Percentiles rank a stretch among this genome's conserved stretches.
Evolutionary conservation across 2,329 filamentous ascomycete species (phyloP).

Genomic region (Trichothecium sympodiale): DNA sequence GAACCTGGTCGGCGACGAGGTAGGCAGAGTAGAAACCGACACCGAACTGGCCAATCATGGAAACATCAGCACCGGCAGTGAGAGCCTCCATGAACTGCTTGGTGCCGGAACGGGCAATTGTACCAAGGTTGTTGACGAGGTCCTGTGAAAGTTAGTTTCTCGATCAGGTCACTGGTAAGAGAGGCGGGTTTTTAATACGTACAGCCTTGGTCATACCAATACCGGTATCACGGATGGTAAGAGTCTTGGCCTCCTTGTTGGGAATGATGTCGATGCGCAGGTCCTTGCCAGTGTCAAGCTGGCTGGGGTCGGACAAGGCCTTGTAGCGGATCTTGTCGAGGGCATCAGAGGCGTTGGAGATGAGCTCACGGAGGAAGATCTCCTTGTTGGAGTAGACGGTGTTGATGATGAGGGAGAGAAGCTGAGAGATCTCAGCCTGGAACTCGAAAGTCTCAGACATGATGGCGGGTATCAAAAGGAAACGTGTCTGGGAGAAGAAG

Average conservation of each 20-base stretch:
- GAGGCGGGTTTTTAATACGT: constrained; percentile 33
- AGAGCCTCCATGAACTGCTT: constrained; percentile 99
- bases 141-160: constrained; percentile 46
- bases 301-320: constrained; percentile 89
- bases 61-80: constrained; percentile 95
- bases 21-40: constrained; percentile 99
- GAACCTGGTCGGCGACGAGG: constrained; percentile 94
- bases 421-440: constrained; percentile 99
- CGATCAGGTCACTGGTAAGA: constrained; percentile 6
- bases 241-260: constrained; percentile 92
- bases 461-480: constrained; percentile 37
- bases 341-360: constrained; percentile 98
- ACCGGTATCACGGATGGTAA: constrained; percentile 95
- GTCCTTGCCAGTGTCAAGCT: constrained; percentile 96
- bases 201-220: constrained; percentile 99
- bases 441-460: constrained; percentile 99
- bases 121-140: constrained; percentile 99
- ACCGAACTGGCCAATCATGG: constrained; percentile 99
- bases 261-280: constrained; percentile 98
- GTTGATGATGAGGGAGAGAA: constrained; percentile 99
- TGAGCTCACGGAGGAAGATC: constrained; percentile 97
- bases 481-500: constrained; percentile 3
- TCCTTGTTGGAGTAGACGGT: constrained; percentile 99
- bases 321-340: constrained; percentile 99
- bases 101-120: constrained; percentile 96